A percentile compares a stretch with the other conserved stretches of the same genome.
Evolutionary conservation across 73 alveolate genomes (phyloP).

Genomic region (Paramecium biaurelia): DNA sequence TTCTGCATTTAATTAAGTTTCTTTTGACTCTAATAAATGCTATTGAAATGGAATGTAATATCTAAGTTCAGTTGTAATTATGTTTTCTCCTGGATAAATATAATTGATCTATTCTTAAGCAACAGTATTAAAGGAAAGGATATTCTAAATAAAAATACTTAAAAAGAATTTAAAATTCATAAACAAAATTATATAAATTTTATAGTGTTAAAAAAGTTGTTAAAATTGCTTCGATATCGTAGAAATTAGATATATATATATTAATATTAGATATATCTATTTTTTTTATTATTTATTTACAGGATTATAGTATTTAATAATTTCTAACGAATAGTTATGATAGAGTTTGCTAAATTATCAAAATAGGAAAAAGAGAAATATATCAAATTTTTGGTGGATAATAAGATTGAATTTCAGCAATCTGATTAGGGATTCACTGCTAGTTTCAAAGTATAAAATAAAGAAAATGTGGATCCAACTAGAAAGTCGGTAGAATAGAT

Average conservation of each 20-base stretch:
- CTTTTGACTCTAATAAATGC: background rate
- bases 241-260: background rate
- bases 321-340: constrained; percentile 44
- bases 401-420: background rate
- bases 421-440: background rate
- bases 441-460: background rate
- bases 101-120: background rate
- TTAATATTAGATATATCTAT: background rate
- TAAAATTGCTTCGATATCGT: too few relatives aligned
- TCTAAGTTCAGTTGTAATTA: background rate
- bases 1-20: background rate
- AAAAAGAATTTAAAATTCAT: background rate
- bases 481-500: background rate
- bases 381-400: constrained; percentile 10
- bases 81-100: background rate
- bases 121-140: background rate
- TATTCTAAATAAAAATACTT: background rate
- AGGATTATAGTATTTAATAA: background rate
- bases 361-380: constrained; percentile 22
- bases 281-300: background rate
- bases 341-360: constrained; percentile 24
- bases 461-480: constrained; percentile 28
- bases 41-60: background rate
- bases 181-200: background rate
- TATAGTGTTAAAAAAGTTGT: too few relatives aligned